These are phyloP conservation scores for Suhomyces canberraensis DNA, from an alignment of 805 yeast genomes.

Conservation along the genomic window DNA sequence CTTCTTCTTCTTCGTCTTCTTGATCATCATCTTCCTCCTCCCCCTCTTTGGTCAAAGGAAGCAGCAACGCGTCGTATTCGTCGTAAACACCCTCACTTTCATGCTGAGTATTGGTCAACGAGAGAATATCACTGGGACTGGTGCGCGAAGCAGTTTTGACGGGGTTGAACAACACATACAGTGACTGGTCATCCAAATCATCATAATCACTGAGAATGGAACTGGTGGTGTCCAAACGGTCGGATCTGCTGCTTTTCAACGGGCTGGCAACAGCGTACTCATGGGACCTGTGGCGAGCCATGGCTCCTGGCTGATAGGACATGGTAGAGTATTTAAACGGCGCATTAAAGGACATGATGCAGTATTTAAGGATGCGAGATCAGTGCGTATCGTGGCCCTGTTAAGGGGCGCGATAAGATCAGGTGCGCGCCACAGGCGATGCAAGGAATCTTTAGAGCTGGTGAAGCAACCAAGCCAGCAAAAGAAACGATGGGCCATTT, in stretches of 20 bases:
- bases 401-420: constrained; percentile 9
- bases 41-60: constrained; percentile 5
- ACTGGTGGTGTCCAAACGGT: constrained; percentile 10
- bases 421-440: too few relatives aligned
- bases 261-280: too few relatives aligned
- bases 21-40: constrained; percentile 9
- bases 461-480: too few relatives aligned
- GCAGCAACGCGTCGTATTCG: too few relatives aligned
- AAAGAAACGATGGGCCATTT: too few relatives aligned
- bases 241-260: constrained; percentile 3
- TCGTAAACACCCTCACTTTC: neutral
- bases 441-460: too few relatives aligned
- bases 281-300: neutral
- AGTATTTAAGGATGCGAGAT: too few relatives aligned
- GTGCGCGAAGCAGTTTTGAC: neutral
- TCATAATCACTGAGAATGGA: constrained; percentile 14
- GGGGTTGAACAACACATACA: constrained; percentile 15
- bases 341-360: constrained; percentile 8
- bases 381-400: too few relatives aligned
- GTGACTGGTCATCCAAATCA: constrained; percentile 14
- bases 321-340: constrained; percentile 6
- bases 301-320: constrained; percentile 6
- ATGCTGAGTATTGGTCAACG: constrained; percentile 11
- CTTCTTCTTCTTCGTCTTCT: constrained; percentile 7
- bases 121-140: constrained; percentile 11